Conservation (phyloP, 306 rosid species). For the Lathyrus tuberosus region DNA sequence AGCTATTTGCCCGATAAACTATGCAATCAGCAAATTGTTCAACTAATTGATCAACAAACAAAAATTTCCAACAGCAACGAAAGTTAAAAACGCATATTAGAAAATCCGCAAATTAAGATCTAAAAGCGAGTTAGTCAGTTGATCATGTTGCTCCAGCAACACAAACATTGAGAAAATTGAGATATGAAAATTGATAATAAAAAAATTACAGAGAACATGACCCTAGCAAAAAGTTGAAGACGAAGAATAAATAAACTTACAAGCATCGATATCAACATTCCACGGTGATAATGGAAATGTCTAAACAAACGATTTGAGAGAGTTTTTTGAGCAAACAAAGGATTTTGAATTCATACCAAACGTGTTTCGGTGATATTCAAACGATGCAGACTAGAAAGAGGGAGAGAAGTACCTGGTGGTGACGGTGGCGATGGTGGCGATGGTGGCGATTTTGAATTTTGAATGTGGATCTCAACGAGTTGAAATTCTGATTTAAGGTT, state of each 20-base stretch:
- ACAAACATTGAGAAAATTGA: too few species aligned
- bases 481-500: conserved; percentile 1
- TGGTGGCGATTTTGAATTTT: not conserved
- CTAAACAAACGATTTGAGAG: not conserved
- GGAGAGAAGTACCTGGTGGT: conserved; percentile 42
- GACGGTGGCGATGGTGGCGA: not conserved
- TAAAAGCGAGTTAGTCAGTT: too few species aligned
- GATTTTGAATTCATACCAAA: not conserved
- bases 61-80: not conserved
- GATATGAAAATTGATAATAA: too few species aligned
- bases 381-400: not conserved
- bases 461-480: not conserved
- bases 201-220: not conserved
- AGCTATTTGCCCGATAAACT: not conserved
- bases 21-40: not conserved
- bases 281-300: too few species aligned
- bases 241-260: too few species aligned
- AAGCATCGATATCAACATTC: not conserved
- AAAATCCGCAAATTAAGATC: too few species aligned
- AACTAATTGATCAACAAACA: not conserved
- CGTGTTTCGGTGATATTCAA: conserved; percentile 19
- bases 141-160: too few species aligned
- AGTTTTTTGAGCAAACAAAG: not conserved
- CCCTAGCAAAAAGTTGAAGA: not conserved
- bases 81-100: not conserved